Evolutionary conservation across 108 stramenopile genomes (phyloP), one percentile per base, ranked within the genome.

Genomic region (Cyclotella sp.): DNA sequence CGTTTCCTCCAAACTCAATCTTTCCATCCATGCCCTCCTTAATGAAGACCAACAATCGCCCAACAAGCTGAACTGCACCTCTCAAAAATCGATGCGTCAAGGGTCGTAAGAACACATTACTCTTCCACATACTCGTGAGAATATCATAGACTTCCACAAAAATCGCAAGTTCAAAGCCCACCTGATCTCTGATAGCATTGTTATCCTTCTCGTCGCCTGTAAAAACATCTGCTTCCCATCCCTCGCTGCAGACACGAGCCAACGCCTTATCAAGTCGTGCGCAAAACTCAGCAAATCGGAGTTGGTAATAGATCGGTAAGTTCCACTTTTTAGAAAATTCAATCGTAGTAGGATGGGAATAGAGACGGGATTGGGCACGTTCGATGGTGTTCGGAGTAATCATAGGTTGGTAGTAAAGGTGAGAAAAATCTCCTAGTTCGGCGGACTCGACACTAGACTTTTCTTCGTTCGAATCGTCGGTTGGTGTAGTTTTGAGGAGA

Each of bases 271-370:
- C 92, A 30, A 96, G 75, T 42, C 95, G 89, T 57, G 68, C 86
- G 64, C 90, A 92, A 70, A 85, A 90, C 54, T 96, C 95, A 27
- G 91, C 91, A 54, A 93, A 93, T 69, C 95, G 86, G 27, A 96
- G 75, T 54, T 96, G 95, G 69, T 96, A 96, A 76, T 96, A 96
- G 61, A 96, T 96, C 30, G 95, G 93, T 22, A 96, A 75, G 46
- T 92, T 96, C 95, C 95, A 96, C 42, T 82, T 83, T 62, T 91
- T 93, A 27, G 87, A 88, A 82, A 91, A 96, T 34, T 96, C 95
- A 22, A 89, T 84, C 3, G 95, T 96, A 45, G 88, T 88, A n/a
- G 88, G 81, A 71, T 96, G 95, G 9, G 68, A 21, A 61, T 90
- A 93, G 8, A 96, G 79, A 12, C 95, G 85, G n/a, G 86, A 66